phyloP scores from a whole-genome alignment of 129 eudicot species.

The Chrysanthemum seticuspe region DNA sequence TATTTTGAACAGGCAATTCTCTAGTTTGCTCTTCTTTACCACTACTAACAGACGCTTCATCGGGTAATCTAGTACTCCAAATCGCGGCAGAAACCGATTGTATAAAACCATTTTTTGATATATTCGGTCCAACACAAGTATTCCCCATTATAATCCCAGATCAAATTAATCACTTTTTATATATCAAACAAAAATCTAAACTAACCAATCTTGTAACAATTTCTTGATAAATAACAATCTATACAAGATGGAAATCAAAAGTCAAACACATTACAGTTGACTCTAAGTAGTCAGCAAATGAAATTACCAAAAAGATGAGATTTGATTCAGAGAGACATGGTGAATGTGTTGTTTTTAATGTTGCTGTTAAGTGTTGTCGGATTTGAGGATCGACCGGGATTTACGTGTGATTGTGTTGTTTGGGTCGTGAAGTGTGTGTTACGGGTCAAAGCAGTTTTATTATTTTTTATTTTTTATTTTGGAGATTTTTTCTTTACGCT shows the following conservation, averaged over 20 bases:
- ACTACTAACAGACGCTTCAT: constrained; percentile 27
- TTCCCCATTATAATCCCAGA: constrained; percentile 55
- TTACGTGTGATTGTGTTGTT: no score
- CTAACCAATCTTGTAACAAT: no score
- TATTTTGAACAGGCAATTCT: constrained; percentile 42
- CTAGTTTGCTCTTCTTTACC: constrained; percentile 39
- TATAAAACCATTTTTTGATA: constrained; percentile 48
- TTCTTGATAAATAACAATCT: constrained; percentile 16
- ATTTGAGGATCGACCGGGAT: no score
- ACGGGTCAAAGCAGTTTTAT: no score
- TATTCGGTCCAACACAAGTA: constrained; percentile 75
- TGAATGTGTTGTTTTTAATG: no score
- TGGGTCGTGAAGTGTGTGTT: no score
- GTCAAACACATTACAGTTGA: neutral
- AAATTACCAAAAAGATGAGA: no score
- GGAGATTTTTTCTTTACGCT: no score
- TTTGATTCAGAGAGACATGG: no score
- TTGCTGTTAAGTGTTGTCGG: no score
- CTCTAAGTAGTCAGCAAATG: neutral
- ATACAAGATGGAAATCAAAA: neutral
- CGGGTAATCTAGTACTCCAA: constrained; percentile 56
- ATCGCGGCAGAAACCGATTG: constrained; percentile 74
- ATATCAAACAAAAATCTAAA: neutral
- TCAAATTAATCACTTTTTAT: neutral
- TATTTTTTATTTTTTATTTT: no score